Evolutionary conservation across 495 filamentous ascomycete genomes (phyloP), one percentile per base, ranked within the genome.

Genomic region (Neurospora sp.): DNA sequence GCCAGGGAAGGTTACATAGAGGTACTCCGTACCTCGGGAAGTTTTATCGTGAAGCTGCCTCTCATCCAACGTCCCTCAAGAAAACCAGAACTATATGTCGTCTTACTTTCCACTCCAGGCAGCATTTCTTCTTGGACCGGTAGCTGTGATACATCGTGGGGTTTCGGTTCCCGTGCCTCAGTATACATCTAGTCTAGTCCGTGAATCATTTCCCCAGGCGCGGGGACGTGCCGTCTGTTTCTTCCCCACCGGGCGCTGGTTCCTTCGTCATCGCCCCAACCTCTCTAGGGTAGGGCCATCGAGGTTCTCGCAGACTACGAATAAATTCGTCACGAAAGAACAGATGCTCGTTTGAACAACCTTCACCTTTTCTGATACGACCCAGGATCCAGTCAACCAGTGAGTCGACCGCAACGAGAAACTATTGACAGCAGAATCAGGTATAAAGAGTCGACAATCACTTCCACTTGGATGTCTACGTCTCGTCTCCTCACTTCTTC

Each of bases 131-230:
- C 22, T 8, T 8, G 53, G 14, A 18, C 53, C 7, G 6, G 10
- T 6, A 65, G 27, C 5, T 35, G 14, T 65, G 12, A 18, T 65
- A 65, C 14, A 35, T 65, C 53, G 53, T 65, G 53, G 53, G 6
- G 16, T 14, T 65, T 18, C 53, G 12, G 22, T 65, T 14, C 10
- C 20, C 9, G 20, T 59, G 39, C 10, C 31, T 70, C 16, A 31
- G 9, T 44, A 7, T 37, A 70, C 35, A n/a, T 22, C n/a, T 37
- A 35, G 3, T 39, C 68, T 35, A 27, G 77, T 69, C 69, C 76
- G 68, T 70, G 74, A 53, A 78, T 79, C 18, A 80, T 81, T 70
- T 81, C 76, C 16, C 76, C 77, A 22, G 79, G 78, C 69, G 77
- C 75, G 18, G 73, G 69, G 12, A 65, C 53, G 22, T 65, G 12